Percentiles rank a stretch among this genome's conserved stretches.
phyloP scores from a whole-genome alignment of 2,329 filamentous ascomycete genomes.

The Colletotrichum zoysiae region DNA sequence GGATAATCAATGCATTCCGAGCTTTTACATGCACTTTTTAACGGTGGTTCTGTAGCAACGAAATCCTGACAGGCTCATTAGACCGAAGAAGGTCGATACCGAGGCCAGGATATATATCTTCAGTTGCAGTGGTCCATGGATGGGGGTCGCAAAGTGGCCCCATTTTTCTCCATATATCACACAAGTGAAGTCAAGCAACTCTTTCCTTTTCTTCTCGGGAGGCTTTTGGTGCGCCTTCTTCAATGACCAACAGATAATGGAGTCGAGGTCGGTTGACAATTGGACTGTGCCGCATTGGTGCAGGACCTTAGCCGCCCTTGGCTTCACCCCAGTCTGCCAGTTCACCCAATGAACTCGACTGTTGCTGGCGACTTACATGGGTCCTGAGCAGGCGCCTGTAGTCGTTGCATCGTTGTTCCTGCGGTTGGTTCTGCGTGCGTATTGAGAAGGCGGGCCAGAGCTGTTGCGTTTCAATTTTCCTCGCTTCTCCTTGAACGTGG shows the following conservation, averaged over 20 bases:
- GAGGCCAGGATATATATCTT: not conserved
- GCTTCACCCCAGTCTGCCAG: not conserved
- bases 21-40: not conserved
- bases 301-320: not conserved
- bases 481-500: not conserved
- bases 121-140: too few relatives aligned
- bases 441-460: not conserved
- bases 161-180: not conserved
- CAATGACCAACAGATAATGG: too few relatives aligned
- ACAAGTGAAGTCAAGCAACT: not conserved
- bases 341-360: not conserved
- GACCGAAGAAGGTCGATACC: rapidly evolving
- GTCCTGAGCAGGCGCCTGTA: not conserved
- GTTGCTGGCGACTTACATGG: not conserved
- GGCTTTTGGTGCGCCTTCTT: too few relatives aligned
- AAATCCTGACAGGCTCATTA: not conserved
- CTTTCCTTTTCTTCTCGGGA: too few relatives aligned
- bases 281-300: too few relatives aligned
- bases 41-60: too few relatives aligned
- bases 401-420: not conserved
- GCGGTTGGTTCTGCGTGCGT: not conserved
- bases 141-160: not conserved
- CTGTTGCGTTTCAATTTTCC: not conserved
- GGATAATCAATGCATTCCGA: too few relatives aligned
- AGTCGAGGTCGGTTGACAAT: too few relatives aligned